A percentile compares a stretch with the other conserved stretches of the same genome.
Conservation (phyloP, 768 basidiomycete species). For the Podaxis mareebaensis region DNA sequence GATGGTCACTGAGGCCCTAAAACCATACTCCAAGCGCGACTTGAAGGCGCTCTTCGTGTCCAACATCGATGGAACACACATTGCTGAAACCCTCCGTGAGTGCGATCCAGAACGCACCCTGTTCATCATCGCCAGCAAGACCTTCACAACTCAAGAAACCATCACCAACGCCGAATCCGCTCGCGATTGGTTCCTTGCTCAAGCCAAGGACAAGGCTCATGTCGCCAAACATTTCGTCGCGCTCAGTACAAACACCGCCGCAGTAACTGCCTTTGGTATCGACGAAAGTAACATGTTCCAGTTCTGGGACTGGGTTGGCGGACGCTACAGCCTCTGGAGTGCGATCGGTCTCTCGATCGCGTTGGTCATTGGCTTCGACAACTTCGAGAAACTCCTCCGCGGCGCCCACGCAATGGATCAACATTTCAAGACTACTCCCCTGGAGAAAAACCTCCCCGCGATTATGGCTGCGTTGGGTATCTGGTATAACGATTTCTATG, state of each 20-base stretch:
- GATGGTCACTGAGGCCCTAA: slow-evolving; percentile 98
- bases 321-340: slow-evolving; percentile 97
- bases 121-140: slow-evolving; percentile 99
- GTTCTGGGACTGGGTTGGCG: slow-evolving; percentile 99
- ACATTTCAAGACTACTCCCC: slow-evolving; percentile 87
- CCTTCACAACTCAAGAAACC: slow-evolving; percentile 99
- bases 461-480: slow-evolving; percentile 87
- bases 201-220: slow-evolving; percentile 84
- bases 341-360: slow-evolving; percentile 97
- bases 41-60: slow-evolving; percentile 88
- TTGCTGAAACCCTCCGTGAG: slow-evolving; percentile 80
- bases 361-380: slow-evolving; percentile 89
- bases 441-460: slow-evolving; percentile 92
- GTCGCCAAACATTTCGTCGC: slow-evolving; percentile 99
- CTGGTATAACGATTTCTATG: slow-evolving; percentile 99
- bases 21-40: slow-evolving; percentile 88
- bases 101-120: slow-evolving; percentile 92
- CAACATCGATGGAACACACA: slow-evolving; percentile 98
- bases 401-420: slow-evolving; percentile 98
- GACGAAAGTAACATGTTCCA: slow-evolving; percentile 94
- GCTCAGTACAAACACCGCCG: slow-evolving; percentile 93
- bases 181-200: slow-evolving; percentile 87
- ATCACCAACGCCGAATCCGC: slow-evolving; percentile 98
- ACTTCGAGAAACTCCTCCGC: slow-evolving; percentile 85
- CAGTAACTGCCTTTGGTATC: slow-evolving; percentile 93